phyloP scores from a whole-genome alignment of 2,329 filamentous ascomycete genomes.

The Sordariomycetes sp. region DNA sequence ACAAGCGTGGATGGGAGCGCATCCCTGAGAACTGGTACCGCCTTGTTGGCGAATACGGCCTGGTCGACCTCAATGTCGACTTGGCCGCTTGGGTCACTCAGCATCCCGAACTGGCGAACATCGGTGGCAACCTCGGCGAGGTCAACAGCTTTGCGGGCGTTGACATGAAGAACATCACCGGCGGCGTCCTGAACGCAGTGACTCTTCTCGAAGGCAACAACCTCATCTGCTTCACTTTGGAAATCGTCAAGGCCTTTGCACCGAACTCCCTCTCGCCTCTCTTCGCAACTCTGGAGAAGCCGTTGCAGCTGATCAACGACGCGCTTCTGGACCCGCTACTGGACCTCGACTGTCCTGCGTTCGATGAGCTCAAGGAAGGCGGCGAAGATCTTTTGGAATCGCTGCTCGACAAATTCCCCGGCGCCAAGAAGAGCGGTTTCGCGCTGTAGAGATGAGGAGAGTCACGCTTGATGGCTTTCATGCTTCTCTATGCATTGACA shows the following conservation, averaged over 20 bases:
- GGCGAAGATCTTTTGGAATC: slow-evolving; percentile 8
- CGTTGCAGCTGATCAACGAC: slow-evolving; percentile 21
- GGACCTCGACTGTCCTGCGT: slow-evolving; percentile 17
- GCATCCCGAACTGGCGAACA: slow-evolving; percentile 31
- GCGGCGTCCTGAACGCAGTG: slow-evolving; percentile 30
- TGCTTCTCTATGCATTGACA: no score
- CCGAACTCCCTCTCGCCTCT: slow-evolving; percentile 31
- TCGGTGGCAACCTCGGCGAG: slow-evolving; percentile 43
- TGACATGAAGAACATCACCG: slow-evolving; percentile 28
- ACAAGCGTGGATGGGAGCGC: slow-evolving; percentile 37
- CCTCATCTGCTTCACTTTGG: slow-evolving; percentile 26
- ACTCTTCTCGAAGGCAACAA: slow-evolving; percentile 37
- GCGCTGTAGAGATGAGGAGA: no score
- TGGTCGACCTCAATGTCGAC: slow-evolving; percentile 30
- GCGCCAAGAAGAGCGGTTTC: slow-evolving; percentile 5
- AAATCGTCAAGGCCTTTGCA: slow-evolving; percentile 26
- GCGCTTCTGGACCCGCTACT: slow-evolving; percentile 17
- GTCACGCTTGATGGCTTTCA: no score
- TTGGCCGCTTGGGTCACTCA: slow-evolving; percentile 23
- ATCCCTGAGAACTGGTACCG: slow-evolving; percentile 44
- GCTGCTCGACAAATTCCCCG: slow-evolving; percentile 3
- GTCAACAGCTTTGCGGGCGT: slow-evolving; percentile 41
- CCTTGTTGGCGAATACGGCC: slow-evolving; percentile 32
- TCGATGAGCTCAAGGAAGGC: slow-evolving; percentile 15
- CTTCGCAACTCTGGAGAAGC: slow-evolving; percentile 18